Base-by-base conservation (phyloP, 495 filamentous ascomycete species). In the Penicillium macrosclerotiorum region DNA sequence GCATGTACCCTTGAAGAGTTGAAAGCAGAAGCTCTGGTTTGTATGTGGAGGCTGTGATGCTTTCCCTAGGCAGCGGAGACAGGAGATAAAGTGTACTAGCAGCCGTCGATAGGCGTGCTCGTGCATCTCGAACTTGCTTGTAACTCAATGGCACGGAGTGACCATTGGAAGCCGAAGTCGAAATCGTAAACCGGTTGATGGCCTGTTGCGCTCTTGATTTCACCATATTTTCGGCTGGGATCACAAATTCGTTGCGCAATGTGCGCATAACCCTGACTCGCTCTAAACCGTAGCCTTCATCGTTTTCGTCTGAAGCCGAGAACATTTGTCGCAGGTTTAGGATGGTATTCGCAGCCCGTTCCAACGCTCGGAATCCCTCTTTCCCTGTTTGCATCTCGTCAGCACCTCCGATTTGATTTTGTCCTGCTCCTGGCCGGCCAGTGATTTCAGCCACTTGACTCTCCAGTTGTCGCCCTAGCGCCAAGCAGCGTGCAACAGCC, bases 401-500 rank as follows among this genome's bases (percentile, higher is more conserved):
- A n/a, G 34, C 5, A 4, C 42, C 51, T 47, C 35, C 25, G 48
- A 26, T 44, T 29, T 30, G 16, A 12, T 16, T 35, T 31, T 42
- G 51, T 26, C 35, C 55, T 26, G 50, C 46, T 17, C 69, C 72
- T n/a, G n/a, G n/a, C 14, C 71, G 68, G 16, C 64, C 79, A 37
- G 65, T 79, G 54, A 76, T 60, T 48, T 88, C 87, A 0, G 74
- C 71, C 52, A 84, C 79, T 64, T 96, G 90, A 11, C 85, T 77
- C 58, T 97, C 90, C 16, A 98, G 76, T 69, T 96, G 91, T 22
- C 92, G 73, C 0, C 87, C 90, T 13, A 97, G 73, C 33, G 83
- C 79, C 19, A 97, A 71, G 49, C 82, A 87, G 34, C 93, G 71
- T 25, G 76, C 80, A 29, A 95, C 85, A 1, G 86, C 80, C 33